Conservation (phyloP, 805 yeast species). For the Priceomyces melissophilus region DNA sequence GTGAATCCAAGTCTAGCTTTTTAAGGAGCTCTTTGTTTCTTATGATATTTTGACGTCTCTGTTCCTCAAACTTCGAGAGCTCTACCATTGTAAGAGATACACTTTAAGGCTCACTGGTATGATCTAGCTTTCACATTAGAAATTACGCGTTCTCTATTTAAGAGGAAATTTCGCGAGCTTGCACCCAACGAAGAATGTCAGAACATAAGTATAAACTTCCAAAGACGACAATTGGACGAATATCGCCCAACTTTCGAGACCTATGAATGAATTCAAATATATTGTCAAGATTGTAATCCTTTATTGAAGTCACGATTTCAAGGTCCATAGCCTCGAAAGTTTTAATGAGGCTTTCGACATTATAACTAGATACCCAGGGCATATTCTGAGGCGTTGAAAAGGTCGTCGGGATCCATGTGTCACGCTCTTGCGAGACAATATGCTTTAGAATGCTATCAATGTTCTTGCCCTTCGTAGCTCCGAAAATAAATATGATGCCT, state of each 20-base stretch:
- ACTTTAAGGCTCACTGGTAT: not conserved
- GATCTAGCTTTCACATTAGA: not conserved
- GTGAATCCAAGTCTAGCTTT: constrained; percentile 62
- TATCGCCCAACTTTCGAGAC: constrained; percentile 16
- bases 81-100: constrained; percentile 11
- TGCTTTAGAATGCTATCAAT: constrained; percentile 48
- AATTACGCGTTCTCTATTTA: constrained; percentile 2
- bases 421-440: constrained; percentile 44
- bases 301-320: constrained; percentile 12
- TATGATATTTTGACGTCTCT: constrained; percentile 73
- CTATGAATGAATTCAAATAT: constrained; percentile 12
- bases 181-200: constrained; percentile 28
- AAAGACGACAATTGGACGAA: constrained; percentile 33
- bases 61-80: constrained; percentile 65
- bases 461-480: constrained; percentile 73
- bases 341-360: constrained; percentile 26
- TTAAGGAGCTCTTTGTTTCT: constrained; percentile 75
- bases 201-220: constrained; percentile 43
- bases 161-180: not conserved
- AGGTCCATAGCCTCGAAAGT: constrained; percentile 21
- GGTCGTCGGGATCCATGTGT: constrained; percentile 56
- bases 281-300: constrained; percentile 9
- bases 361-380: constrained; percentile 82
- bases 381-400: constrained; percentile 78
- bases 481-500: constrained; percentile 60